Conservation (phyloP, 2,329 filamentous ascomycete genomes). For the Whalleya microplaca region DNA sequence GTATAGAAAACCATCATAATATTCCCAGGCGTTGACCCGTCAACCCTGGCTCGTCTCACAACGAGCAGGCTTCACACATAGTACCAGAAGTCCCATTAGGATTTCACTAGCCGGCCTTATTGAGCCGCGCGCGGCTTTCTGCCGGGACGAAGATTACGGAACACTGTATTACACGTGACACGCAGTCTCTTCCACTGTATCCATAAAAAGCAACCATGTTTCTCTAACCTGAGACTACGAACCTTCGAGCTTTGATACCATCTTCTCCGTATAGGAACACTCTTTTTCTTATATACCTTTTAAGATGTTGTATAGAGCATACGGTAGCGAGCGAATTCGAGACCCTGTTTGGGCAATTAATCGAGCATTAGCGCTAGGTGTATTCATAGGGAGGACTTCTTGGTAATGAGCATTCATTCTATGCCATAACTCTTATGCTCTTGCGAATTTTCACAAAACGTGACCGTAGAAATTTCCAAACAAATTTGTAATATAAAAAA, state of each 20-base stretch:
- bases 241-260: slow-evolving; percentile 3
- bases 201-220: neutral
- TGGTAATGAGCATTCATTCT: slow-evolving; percentile 4
- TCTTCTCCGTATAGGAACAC: slow-evolving; percentile 11
- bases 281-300: slow-evolving; percentile 21
- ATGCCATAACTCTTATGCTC: slow-evolving; percentile 4
- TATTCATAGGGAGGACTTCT: slow-evolving; percentile 3
- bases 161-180: neutral
- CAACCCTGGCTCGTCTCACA: neutral
- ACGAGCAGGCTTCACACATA: neutral
- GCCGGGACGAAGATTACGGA: too few relatives aligned
- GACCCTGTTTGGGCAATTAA: slow-evolving; percentile 24
- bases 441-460: slow-evolving; percentile 4
- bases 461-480: too few relatives aligned
- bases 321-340: slow-evolving; percentile 28
- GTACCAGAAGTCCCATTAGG: neutral
- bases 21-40: neutral
- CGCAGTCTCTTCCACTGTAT: neutral
- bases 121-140: neutral
- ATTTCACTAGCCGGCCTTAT: neutral
- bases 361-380: slow-evolving; percentile 25
- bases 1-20: neutral
- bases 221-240: neutral
- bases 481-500: too few relatives aligned
- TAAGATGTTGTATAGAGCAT: slow-evolving; percentile 28